Conservation (phyloP, 108 stramenopile species). For the Fragilaria crotonensis region DNA sequence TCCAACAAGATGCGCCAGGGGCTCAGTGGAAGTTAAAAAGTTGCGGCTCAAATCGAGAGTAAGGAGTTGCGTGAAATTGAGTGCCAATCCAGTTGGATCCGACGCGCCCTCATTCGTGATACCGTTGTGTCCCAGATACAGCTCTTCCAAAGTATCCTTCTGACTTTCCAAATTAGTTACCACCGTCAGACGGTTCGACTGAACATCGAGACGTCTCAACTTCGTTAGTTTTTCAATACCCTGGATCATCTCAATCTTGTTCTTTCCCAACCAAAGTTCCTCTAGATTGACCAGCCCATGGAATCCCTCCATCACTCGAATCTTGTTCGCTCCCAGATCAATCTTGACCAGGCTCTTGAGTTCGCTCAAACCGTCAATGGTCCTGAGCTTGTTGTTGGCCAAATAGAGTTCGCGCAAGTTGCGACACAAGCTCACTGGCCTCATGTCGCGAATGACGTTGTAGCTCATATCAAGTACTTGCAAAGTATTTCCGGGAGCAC, state of each 20-base stretch:
- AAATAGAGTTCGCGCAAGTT: constrained; percentile 79
- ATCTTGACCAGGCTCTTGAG: constrained; percentile 74
- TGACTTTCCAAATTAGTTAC: constrained; percentile 65
- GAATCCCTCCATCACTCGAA: constrained; percentile 81
- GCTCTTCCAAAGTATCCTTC: constrained; percentile 81
- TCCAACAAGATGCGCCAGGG: constrained; percentile 60
- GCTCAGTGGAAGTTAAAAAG: constrained; percentile 52
- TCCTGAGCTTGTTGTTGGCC: constrained; percentile 95
- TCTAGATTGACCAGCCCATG: constrained; percentile 63
- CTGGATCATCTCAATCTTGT: constrained; percentile 80
- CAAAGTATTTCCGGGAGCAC: constrained; percentile 43
- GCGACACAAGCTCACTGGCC: constrained; percentile 51
- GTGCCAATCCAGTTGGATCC: constrained; percentile 41
- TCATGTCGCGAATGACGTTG: constrained; percentile 88
- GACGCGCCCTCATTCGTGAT: constrained; percentile 71
- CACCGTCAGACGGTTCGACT: constrained; percentile 84
- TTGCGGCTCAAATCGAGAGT: constrained; percentile 82
- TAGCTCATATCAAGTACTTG: constrained; percentile 81
- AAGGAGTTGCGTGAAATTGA: constrained; percentile 44
- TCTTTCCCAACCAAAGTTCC: constrained; percentile 87
- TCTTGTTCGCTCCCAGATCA: constrained; percentile 93
- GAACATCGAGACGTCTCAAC: constrained; percentile 75
- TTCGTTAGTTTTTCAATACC: constrained; percentile 73
- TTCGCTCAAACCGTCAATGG: constrained; percentile 72
- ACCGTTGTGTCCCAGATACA: constrained; percentile 94